Conservation (phyloP, 164 flowering plant genomes). For the Taxillus chinensis region DNA sequence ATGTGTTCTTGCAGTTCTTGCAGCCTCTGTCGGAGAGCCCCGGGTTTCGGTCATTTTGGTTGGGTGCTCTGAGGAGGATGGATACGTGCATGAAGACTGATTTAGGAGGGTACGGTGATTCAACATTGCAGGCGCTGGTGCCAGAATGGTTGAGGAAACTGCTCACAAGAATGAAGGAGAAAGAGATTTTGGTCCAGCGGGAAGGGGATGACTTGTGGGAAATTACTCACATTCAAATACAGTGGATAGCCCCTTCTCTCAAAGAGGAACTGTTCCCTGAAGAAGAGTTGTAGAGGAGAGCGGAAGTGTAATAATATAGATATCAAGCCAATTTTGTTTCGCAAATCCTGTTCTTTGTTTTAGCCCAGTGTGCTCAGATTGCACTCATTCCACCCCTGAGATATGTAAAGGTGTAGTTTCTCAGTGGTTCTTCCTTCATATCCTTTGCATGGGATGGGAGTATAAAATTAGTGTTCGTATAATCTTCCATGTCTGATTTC, state of each 20-base stretch:
- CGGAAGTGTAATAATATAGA: not conserved
- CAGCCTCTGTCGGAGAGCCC: constrained; percentile 39
- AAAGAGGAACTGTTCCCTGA: constrained; percentile 82
- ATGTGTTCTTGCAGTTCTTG: constrained; percentile 56
- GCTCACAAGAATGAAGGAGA: constrained; percentile 58
- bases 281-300: constrained; percentile 11
- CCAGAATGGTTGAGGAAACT: constrained; percentile 61
- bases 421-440: too few relatives aligned
- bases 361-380: too few relatives aligned
- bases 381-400: too few relatives aligned
- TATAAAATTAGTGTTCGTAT: too few relatives aligned
- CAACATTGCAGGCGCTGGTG: constrained; percentile 37
- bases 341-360: not conserved
- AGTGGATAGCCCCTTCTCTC: constrained; percentile 88
- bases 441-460: too few relatives aligned
- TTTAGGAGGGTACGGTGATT: constrained; percentile 44
- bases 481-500: too few relatives aligned
- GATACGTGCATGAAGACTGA: constrained; percentile 88
- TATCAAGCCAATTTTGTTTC: not conserved
- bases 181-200: constrained; percentile 39
- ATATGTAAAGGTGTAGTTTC: too few relatives aligned
- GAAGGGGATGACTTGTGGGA: constrained; percentile 85
- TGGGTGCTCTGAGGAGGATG: constrained; percentile 83
- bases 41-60: constrained; percentile 72
- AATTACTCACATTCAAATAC: constrained; percentile 76